These are phyloP conservation scores for Candida maltosa DNA, from an alignment of 805 yeast species.

Conservation along the genomic window DNA sequence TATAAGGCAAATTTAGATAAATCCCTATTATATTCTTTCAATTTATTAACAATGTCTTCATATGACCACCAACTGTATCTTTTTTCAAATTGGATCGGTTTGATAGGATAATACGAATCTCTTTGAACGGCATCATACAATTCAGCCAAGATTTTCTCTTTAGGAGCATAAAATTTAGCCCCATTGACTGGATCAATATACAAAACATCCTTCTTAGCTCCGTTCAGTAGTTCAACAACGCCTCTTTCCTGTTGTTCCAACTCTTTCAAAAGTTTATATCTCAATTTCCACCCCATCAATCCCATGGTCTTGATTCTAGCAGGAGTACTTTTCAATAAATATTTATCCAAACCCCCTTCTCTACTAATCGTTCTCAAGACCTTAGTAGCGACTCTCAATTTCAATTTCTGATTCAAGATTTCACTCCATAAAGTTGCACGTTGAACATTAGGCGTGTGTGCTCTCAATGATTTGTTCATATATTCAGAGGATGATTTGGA, in stretches of 20 bases:
- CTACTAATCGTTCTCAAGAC: constrained; percentile 84
- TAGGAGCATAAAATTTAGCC: constrained; percentile 55
- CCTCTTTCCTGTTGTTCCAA: constrained; percentile 37
- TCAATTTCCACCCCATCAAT: constrained; percentile 85
- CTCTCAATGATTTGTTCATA: constrained; percentile 68
- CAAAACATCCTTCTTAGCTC: constrained; percentile 35
- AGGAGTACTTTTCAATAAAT: constrained; percentile 79
- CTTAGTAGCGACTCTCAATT: constrained; percentile 66
- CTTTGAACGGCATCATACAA: constrained; percentile 50
- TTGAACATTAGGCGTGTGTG: constrained; percentile 80
- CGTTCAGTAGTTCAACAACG: constrained; percentile 21
- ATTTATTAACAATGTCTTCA: constrained; percentile 46
- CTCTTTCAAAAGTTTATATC: constrained; percentile 63
- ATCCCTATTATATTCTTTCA: constrained; percentile 44
- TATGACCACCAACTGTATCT: constrained; percentile 42
- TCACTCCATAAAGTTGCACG: constrained; percentile 82
- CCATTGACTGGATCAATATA: constrained; percentile 47
- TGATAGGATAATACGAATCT: constrained; percentile 40
- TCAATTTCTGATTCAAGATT: constrained; percentile 54
- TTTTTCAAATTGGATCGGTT: constrained; percentile 46
- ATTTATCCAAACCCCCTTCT: constrained; percentile 94
- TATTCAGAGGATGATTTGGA: constrained; percentile 79
- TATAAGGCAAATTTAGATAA: constrained; percentile 23
- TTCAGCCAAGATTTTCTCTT: constrained; percentile 54
- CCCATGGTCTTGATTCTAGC: constrained; percentile 93